Evolutionary conservation across 2,329 filamentous ascomycete genomes (phyloP).

Genomic region (Truncatella angustata): DNA sequence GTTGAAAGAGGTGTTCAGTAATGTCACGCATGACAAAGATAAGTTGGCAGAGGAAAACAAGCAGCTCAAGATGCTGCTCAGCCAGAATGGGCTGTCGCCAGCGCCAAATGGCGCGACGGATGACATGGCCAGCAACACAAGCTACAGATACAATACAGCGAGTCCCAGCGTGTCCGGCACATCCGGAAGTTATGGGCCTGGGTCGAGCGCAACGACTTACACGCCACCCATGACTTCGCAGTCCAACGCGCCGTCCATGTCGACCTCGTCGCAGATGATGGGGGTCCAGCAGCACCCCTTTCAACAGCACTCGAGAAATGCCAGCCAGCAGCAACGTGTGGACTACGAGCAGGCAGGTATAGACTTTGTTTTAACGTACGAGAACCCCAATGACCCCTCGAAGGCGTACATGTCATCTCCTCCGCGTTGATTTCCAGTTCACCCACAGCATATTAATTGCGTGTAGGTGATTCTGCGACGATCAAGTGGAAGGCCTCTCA

Average conservation of each 20-base stretch:
- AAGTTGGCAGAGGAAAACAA: constrained; percentile 76
- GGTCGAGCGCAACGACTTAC: constrained; percentile 41
- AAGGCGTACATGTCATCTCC: constrained; percentile 66
- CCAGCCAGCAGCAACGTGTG: constrained; percentile 35
- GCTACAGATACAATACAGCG: constrained; percentile 43
- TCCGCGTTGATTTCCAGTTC: constrained; percentile 43
- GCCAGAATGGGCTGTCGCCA: constrained; percentile 56
- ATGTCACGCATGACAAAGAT: constrained; percentile 72
- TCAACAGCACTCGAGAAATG: constrained; percentile 23
- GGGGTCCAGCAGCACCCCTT: constrained; percentile 29
- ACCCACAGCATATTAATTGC: constrained; percentile 1
- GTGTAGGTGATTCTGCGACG: not conserved
- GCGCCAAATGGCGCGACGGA: constrained; percentile 35
- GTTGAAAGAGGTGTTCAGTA: constrained; percentile 80
- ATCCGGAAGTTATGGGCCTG: constrained; percentile 50
- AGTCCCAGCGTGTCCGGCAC: constrained; percentile 57
- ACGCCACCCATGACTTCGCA: constrained; percentile 47
- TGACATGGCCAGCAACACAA: constrained; percentile 44
- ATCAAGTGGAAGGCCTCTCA: not conserved
- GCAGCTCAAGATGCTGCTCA: constrained; percentile 60
- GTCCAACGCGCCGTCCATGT: constrained; percentile 38
- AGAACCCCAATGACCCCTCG: constrained; percentile 49
- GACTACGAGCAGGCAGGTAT: constrained; percentile 83
- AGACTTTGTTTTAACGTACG: constrained; percentile 91
- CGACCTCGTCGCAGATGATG: constrained; percentile 30